phyloP scores from a whole-genome alignment of 2,329 filamentous ascomycete genomes.

The Bipolaris gigantea region DNA sequence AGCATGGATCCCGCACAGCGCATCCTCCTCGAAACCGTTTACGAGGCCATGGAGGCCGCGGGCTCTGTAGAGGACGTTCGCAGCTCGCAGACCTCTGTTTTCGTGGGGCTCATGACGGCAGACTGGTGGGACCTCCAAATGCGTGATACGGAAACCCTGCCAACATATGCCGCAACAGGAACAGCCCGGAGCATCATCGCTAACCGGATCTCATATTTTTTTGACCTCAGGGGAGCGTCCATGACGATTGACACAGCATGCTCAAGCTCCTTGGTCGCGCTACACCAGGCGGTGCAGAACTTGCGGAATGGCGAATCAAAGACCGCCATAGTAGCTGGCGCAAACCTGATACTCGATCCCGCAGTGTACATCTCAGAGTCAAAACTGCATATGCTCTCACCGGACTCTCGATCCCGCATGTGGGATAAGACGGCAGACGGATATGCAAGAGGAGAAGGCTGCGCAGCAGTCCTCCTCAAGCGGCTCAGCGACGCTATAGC shows the following conservation, averaged over 20 bases:
- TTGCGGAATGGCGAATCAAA: slow-evolving; percentile 17
- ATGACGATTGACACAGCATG: slow-evolving; percentile 48
- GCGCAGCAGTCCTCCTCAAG: slow-evolving; percentile 57
- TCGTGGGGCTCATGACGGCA: slow-evolving; percentile 25
- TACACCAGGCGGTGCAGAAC: slow-evolving; percentile 24
- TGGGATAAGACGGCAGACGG: slow-evolving; percentile 51
- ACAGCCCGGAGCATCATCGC: slow-evolving; percentile 29
- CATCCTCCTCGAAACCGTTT: slow-evolving; percentile 37
- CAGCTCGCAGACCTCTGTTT: slow-evolving; percentile 24
- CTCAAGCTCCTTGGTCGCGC: slow-evolving; percentile 37
- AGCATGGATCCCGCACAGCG: slow-evolving; percentile 41
- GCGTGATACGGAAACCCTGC: slow-evolving; percentile 21
- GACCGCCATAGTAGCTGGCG: slow-evolving; percentile 20
- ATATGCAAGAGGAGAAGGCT: slow-evolving; percentile 57
- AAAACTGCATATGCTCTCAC: slow-evolving; percentile 39
- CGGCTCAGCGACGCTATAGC: slow-evolving; percentile 51
- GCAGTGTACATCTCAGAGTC: slow-evolving; percentile 26
- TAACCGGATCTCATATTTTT: slow-evolving; percentile 45
- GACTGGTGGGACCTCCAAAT: slow-evolving; percentile 33
- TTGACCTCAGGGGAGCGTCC: slow-evolving; percentile 42
- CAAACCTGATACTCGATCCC: slow-evolving; percentile 14
- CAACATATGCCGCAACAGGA: slow-evolving; percentile 30
- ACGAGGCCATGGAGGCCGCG: slow-evolving; percentile 49
- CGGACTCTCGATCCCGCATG: slow-evolving; percentile 30
- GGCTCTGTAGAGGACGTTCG: slow-evolving; percentile 32